A percentile compares a stretch with the other conserved stretches of the same genome.
These are phyloP conservation scores for Ceratocystis lukuohia DNA, from an alignment of 2,329 filamentous ascomycete species.

Conservation along the genomic window DNA sequence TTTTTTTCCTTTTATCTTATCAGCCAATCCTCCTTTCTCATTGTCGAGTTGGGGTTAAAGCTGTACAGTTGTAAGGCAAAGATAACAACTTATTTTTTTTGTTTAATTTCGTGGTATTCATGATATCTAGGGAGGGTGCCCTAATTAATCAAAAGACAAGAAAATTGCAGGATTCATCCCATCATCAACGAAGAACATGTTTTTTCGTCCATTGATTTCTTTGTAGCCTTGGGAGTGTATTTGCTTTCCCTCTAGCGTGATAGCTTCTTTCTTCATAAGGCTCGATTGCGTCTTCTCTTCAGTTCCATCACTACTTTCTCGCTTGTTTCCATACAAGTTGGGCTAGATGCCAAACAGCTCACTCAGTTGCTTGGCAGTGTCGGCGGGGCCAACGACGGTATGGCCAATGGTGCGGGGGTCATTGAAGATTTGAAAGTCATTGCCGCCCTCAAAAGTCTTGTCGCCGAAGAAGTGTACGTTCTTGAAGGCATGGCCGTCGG, in stretches of 20 bases:
- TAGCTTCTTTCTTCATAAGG: background rate
- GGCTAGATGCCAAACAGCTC: slow-evolving; percentile 58
- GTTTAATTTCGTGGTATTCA: background rate
- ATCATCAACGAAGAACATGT: background rate
- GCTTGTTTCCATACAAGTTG: background rate
- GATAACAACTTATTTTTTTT: background rate
- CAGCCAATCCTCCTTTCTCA: background rate
- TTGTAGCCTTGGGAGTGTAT: too few species aligned
- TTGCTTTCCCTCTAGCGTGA: too few species aligned
- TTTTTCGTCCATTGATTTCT: too few species aligned
- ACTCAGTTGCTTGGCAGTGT: slow-evolving; percentile 68
- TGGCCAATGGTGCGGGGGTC: slow-evolving; percentile 77
- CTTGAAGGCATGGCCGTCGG: slow-evolving; percentile 62
- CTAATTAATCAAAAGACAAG: background rate
- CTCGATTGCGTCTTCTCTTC: background rate
- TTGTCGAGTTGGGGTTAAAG: too few species aligned
- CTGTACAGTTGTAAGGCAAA: too few species aligned
- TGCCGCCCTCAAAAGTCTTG: slow-evolving; percentile 82
- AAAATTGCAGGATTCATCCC: background rate
- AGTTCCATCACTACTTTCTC: background rate
- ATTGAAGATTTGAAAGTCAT: slow-evolving; percentile 87
- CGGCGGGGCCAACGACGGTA: slow-evolving; percentile 64
- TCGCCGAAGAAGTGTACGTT: slow-evolving; percentile 97
- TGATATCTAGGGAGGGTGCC: background rate
- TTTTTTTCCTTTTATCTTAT: background rate